phyloP scores from a whole-genome alignment of 345 rosid species.

The Citrus reticulata region DNA sequence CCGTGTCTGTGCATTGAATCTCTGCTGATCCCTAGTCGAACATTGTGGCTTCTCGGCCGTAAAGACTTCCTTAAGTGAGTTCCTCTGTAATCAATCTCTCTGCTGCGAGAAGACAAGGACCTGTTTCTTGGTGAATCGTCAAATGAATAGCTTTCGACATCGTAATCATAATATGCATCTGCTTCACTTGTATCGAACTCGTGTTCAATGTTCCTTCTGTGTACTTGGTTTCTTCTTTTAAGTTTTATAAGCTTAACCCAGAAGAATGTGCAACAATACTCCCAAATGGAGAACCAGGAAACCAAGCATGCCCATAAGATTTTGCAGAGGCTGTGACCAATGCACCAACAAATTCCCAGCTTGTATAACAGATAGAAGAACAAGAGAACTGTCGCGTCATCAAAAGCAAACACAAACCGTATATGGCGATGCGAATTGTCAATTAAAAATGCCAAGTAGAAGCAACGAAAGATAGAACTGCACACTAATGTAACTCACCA shows the following conservation, averaged over 20 bases:
- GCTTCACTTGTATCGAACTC: neutral
- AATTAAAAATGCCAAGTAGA: too few species aligned
- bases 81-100: constrained; percentile 21
- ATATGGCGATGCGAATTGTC: too few species aligned
- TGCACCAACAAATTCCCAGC: constrained; percentile 42
- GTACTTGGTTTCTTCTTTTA: constrained; percentile 19
- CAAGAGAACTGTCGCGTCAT: constrained; percentile 26
- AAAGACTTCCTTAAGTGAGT: constrained; percentile 39
- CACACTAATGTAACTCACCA: constrained; percentile 10
- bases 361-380: constrained; percentile 48
- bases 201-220: constrained; percentile 14
- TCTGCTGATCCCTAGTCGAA: constrained; percentile 32
- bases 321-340: constrained; percentile 40
- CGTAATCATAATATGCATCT: constrained; percentile 13
- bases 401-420: too few species aligned
- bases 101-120: neutral
- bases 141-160: neutral
- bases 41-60: constrained; percentile 39
- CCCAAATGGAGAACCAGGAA: constrained; percentile 39
- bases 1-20: constrained; percentile 7
- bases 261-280: constrained; percentile 34
- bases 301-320: constrained; percentile 33
- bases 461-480: too few species aligned
- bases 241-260: constrained; percentile 22
- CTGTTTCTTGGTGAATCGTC: neutral